Evolutionary conservation across 2,329 filamentous ascomycete genomes (phyloP), one percentile per base, ranked within the genome.

Genomic region (Dactylonectria macrodidyma): DNA sequence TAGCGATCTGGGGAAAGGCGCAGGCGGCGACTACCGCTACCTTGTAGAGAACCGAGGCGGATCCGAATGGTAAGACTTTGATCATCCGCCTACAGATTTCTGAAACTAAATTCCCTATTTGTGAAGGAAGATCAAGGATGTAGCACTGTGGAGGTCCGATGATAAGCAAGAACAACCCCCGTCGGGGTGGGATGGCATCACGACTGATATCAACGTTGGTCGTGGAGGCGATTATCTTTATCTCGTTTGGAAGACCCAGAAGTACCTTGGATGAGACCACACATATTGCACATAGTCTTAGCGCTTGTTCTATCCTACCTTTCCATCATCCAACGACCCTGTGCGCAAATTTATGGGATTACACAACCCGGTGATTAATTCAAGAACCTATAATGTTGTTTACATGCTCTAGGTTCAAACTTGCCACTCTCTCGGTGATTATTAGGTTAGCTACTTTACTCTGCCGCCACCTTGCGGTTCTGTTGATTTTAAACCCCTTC

Each of bases 191-290:
- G 1, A 52, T 33, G 19, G 46, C 6, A 64, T 44, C 34, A 26
- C 61, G 19, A 12, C 4, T 4, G 61, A 64, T n/a, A 59, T 64
- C 22, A 64, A 64, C 52, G 6, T 12, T 5, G 61, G 46, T 12
- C 54, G 61, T 14, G 61, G 54, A 54, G 61, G 61, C 52, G 61
- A 64, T 55, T 64, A 59, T 36, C 46, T 64, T 16, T 64, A 64
- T 26, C 41, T 64, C 44, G 24, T 64, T 30, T 64, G 61, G 61
- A 19, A 34, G 8, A 55, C 50, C 44, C 19, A 36, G 41, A 16
- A 38, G 44, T 48, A 47, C 38, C 44, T n/a, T 19, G 33, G 34
- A 19, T 34, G 26, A 10, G 22, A 19, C 1, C 10, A 5, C 6
- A 44, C 3, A 44, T 14, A 5, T 44, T 7, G 8, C 16, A 44